Conservation (phyloP, 1,139 yeast species). For the Diutina rugosa region DNA sequence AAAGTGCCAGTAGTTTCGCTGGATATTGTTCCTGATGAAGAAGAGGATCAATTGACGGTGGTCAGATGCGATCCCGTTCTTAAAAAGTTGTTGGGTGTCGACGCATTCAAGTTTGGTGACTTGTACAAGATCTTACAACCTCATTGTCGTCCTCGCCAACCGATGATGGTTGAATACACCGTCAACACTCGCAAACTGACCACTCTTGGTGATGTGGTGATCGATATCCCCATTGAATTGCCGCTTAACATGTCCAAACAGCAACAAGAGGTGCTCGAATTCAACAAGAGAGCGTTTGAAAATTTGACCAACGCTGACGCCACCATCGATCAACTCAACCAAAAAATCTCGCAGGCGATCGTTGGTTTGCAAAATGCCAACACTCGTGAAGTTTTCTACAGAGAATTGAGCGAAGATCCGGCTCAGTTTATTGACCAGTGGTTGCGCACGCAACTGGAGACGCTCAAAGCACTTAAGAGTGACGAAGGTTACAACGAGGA, state of each 20-base stretch:
- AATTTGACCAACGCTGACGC: slow-evolving; percentile 31
- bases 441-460: slow-evolving; percentile 62
- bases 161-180: slow-evolving; percentile 63
- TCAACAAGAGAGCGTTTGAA: slow-evolving; percentile 26
- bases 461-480: slow-evolving; percentile 63
- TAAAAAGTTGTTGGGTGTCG: slow-evolving; percentile 39
- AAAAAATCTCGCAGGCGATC: slow-evolving; percentile 46
- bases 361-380: slow-evolving; percentile 52
- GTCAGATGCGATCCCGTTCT: slow-evolving; percentile 59
- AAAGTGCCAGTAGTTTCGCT: slow-evolving; percentile 28
- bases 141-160: slow-evolving; percentile 63
- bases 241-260: slow-evolving; percentile 29
- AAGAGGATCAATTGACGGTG: slow-evolving; percentile 28
- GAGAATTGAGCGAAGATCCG: slow-evolving; percentile 65
- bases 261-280: slow-evolving; percentile 26
- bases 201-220: slow-evolving; percentile 68
- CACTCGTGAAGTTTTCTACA: slow-evolving; percentile 44
- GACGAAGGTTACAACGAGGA: slow-evolving; percentile 92
- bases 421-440: slow-evolving; percentile 61
- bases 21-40: slow-evolving; percentile 13
- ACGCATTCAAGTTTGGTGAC: slow-evolving; percentile 54
- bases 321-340: slow-evolving; percentile 42
- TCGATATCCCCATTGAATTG: slow-evolving; percentile 61
- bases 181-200: slow-evolving; percentile 65
- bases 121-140: slow-evolving; percentile 52